These are phyloP conservation scores for Lachnellula subtilissima DNA, from an alignment of 2,329 filamentous ascomycete genomes.

Conservation along the genomic window DNA sequence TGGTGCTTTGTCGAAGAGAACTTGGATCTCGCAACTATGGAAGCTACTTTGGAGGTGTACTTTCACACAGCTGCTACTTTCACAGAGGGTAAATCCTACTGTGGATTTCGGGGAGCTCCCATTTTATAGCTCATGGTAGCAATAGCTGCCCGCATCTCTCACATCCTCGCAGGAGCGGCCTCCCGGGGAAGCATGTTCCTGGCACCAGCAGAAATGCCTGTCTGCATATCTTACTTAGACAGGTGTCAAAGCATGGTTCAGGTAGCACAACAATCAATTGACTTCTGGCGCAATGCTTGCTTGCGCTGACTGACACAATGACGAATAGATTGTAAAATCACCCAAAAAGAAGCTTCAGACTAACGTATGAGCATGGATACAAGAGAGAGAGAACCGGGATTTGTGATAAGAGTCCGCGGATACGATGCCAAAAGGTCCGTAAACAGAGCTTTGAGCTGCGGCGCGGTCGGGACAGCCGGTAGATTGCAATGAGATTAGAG, in stretches of 20 bases:
- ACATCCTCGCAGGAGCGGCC: neutral
- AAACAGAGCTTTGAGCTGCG: neutral
- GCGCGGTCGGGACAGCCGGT: neutral
- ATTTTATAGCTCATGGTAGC: neutral
- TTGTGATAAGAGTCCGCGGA: neutral
- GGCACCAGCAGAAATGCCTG: neutral
- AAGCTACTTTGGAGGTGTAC: neutral
- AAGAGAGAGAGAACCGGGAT: neutral
- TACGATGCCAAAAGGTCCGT: neutral
- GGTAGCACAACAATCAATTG: neutral
- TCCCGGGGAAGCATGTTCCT: neutral
- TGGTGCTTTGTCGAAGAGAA: neutral
- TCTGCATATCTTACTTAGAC: neutral
- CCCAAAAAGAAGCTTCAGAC: neutral
- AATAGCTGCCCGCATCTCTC: neutral
- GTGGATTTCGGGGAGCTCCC: neutral
- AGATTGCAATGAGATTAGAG: neutral
- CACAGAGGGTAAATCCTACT: neutral
- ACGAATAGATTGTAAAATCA: constrained; percentile 2
- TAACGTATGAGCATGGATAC: neutral
- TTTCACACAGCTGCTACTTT: neutral
- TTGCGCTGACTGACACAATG: constrained; percentile 1
- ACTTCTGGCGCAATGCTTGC: neutral
- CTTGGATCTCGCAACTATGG: neutral
- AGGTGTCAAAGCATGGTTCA: neutral